Percentiles rank a stretch among this genome's conserved stretches.
Evolutionary conservation across 2,329 filamentous ascomycete genomes (phyloP).

Genomic region (Phoma herbarum): DNA sequence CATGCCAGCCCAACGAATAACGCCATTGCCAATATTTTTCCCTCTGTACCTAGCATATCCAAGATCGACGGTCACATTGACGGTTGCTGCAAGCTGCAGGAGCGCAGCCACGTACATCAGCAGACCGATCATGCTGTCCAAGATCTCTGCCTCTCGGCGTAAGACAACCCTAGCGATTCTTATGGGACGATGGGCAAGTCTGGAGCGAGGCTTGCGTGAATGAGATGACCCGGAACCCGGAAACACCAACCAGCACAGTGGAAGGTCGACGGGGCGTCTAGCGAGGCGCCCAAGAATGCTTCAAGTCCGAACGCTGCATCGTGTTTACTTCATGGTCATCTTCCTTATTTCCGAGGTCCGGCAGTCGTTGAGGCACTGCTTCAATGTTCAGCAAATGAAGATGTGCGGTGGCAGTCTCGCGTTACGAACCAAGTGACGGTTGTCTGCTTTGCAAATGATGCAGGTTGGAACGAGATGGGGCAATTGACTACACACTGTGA

Average conservation of each 20-base stretch:
- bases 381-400: slow-evolving; percentile 8
- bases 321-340: slow-evolving; percentile 3
- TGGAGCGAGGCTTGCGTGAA: neutral
- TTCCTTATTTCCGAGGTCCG: neutral
- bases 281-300: slow-evolving; percentile 11
- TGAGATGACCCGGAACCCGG: slow-evolving; percentile 1
- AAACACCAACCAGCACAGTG: slow-evolving; percentile 2
- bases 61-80: slow-evolving; percentile 64
- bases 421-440: slow-evolving; percentile 13
- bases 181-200: neutral
- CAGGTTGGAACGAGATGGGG: neutral
- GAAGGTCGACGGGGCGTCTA: slow-evolving; percentile 4
- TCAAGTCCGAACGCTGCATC: slow-evolving; percentile 13
- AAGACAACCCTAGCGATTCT: slow-evolving; percentile 1
- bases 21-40: slow-evolving; percentile 60
- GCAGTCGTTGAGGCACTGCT: neutral
- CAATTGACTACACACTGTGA: neutral
- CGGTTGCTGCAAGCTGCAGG: slow-evolving; percentile 40
- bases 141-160: neutral
- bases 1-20: slow-evolving; percentile 78
- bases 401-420: slow-evolving; percentile 8
- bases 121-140: slow-evolving; percentile 29
- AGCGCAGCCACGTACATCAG: slow-evolving; percentile 37
- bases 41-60: slow-evolving; percentile 74
- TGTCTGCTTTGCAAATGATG: neutral